Base-by-base conservation (phyloP, 352 stramenopile species). In the Phytopythium helicoides region DNA sequence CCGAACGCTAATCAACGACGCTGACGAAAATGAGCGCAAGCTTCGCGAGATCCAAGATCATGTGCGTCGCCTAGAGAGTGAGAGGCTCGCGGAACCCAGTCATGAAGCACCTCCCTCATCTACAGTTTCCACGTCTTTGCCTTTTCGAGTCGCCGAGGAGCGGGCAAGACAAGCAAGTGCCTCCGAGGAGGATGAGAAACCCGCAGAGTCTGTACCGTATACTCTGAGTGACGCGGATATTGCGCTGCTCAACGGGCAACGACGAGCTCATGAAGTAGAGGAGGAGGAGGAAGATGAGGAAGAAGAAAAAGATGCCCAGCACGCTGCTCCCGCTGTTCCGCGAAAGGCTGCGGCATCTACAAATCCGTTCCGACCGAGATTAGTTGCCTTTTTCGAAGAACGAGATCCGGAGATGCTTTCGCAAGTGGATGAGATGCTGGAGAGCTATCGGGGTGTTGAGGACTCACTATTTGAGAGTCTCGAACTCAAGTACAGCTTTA, bases 401-500 rank as follows among this genome's bases (percentile, higher is more conserved):
- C 76, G 77, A 18, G 83, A 94, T 42, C 78, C 76, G n/a, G 62
- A 73, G 10, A 84, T 86, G 55, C 44, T 94, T 1, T 19, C 57
- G 0, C 59, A 88, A 54, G 79, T 94, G 34, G 81, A 94, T n/a
- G 65, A 81, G 6, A 92, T 92, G 81, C 64, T 94, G 2, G 54
- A 67, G 31, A 90, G 60, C 52, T 94, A 94, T 59, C 63, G 60
- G 15, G 83, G 81, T 26, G 81, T 92, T 14, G 83, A 94, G 52
- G 63, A 68, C 11, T 86, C 71, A 50, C 67, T 94, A 6, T 89
- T 94, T 38, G 75, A 94, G 40, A 91, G 79, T 35, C 64, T 94
- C 19, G 74, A 88, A 51, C 76, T 94, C 42, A 94, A 94, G 60
- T 94, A 94, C 62, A 83, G 74, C 60, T 89, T 87, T 58, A 72